phyloP scores from a whole-genome alignment of 2,329 filamentous ascomycete species.

The Botryosphaeria dothidea region DNA sequence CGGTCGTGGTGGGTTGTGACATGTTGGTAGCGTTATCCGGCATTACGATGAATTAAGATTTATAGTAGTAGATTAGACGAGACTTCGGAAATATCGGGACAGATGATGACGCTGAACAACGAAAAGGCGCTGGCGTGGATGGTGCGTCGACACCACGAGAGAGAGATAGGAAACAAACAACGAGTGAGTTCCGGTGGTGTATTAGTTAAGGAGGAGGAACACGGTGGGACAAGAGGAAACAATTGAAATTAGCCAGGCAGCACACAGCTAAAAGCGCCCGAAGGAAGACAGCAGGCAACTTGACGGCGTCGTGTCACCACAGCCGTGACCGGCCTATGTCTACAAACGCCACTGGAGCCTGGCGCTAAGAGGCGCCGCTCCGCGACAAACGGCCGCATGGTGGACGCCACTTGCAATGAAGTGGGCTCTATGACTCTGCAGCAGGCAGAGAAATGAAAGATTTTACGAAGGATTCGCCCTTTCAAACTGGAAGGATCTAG shows the following conservation, averaged over 20 bases:
- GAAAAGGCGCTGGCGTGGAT: neutral
- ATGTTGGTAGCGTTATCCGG: neutral
- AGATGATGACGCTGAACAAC: too few species aligned
- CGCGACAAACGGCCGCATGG: neutral
- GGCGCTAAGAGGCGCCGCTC: neutral
- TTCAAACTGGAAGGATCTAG: constrained; percentile 5
- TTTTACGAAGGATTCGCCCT: neutral
- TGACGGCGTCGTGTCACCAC: neutral
- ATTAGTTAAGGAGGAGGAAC: too few species aligned
- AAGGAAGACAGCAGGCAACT: neutral
- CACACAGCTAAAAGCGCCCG: neutral
- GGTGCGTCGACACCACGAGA: neutral
- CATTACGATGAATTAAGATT: neutral
- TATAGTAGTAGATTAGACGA: too few species aligned
- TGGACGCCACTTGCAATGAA: neutral
- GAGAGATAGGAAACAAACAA: neutral
- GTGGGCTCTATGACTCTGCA: neutral
- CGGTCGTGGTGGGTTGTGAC: neutral
- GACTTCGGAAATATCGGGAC: too few species aligned
- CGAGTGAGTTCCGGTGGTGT: neutral
- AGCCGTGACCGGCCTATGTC: neutral
- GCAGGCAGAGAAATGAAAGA: neutral
- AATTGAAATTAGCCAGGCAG: neutral
- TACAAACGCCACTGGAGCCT: neutral
- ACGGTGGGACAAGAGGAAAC: neutral